Conservation (phyloP, 768 basidiomycete genomes). For the Psilocybe cyanescens region DNA sequence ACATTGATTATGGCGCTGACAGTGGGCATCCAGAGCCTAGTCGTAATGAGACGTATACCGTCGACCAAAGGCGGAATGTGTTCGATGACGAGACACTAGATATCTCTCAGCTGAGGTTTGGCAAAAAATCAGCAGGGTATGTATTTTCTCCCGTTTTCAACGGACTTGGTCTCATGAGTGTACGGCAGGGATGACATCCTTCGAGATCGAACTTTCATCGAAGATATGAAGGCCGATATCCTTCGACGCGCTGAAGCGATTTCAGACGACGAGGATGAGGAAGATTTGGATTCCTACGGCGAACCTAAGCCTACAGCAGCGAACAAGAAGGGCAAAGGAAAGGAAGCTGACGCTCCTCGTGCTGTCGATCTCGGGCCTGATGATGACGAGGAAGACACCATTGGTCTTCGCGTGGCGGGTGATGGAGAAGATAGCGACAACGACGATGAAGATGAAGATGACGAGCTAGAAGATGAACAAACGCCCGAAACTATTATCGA, state of each 20-base stretch:
- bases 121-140: conserved; percentile 61
- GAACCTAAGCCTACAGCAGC: not conserved
- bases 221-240: conserved; percentile 84
- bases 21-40: not conserved
- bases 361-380: conserved; percentile 54
- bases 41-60: conserved; percentile 18
- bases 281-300: conserved; percentile 15
- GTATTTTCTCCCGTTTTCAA: conserved; percentile 16
- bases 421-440: conserved; percentile 63
- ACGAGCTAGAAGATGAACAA: conserved; percentile 34
- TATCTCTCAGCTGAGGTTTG: conserved; percentile 55
- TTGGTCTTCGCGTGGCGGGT: conserved; percentile 51
- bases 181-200: conserved; percentile 49
- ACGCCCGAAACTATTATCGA: conserved; percentile 71
- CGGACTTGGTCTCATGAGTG: not conserved
- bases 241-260: conserved; percentile 74
- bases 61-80: conserved; percentile 64
- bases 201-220: conserved; percentile 62
- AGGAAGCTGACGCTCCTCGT: conserved; percentile 21
- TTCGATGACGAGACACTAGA: conserved; percentile 81
- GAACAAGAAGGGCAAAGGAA: conserved; percentile 32
- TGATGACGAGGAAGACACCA: conserved; percentile 27
- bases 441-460: conserved; percentile 37
- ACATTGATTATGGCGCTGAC: not conserved
- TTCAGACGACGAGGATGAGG: conserved; percentile 63